A percentile compares a stretch with the other conserved stretches of the same genome.
phyloP scores from a whole-genome alignment of 148 eudicot genomes.

The Cornus controversa region DNA sequence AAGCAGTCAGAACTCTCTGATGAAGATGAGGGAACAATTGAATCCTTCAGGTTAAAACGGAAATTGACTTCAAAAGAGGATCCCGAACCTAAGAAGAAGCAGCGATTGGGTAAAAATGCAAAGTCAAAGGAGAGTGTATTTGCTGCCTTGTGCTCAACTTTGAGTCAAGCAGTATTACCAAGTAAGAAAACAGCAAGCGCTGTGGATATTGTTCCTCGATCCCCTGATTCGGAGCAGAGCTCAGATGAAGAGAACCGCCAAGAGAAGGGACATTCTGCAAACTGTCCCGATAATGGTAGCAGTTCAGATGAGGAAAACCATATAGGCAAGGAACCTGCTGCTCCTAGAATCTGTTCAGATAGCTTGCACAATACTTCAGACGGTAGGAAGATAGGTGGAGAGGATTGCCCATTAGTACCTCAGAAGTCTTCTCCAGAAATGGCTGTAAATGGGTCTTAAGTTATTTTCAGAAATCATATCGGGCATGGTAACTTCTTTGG shows the following conservation, averaged over 20 bases:
- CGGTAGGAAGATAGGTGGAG: constrained; percentile 36
- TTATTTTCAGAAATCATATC: not conserved
- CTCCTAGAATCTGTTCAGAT: constrained; percentile 33
- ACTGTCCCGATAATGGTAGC: constrained; percentile 21
- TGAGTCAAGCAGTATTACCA: constrained; percentile 70
- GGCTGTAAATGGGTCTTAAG: constrained; percentile 73
- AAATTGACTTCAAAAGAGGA: constrained; percentile 58
- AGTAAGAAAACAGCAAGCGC: constrained; percentile 47
- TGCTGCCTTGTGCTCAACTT: constrained; percentile 71
- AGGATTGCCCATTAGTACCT: constrained; percentile 41
- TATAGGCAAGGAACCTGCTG: constrained; percentile 22
- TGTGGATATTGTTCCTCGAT: constrained; percentile 22
- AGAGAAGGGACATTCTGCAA: constrained; percentile 24
- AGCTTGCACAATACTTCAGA: constrained; percentile 33
- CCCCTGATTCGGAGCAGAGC: constrained; percentile 29
- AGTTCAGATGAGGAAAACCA: constrained; percentile 26
- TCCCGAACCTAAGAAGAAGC: constrained; percentile 58
- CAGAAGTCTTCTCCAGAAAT: constrained; percentile 60
- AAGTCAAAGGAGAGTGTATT: constrained; percentile 66
- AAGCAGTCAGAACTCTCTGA: constrained; percentile 55
- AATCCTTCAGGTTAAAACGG: constrained; percentile 56
- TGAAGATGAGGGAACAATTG: constrained; percentile 61
- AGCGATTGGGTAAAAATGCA: constrained; percentile 38
- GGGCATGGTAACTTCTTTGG: not conserved
- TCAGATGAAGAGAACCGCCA: constrained; percentile 33